phyloP scores from a whole-genome alignment of 2,329 filamentous ascomycete species.

The Bipolaris sorokiniana region DNA sequence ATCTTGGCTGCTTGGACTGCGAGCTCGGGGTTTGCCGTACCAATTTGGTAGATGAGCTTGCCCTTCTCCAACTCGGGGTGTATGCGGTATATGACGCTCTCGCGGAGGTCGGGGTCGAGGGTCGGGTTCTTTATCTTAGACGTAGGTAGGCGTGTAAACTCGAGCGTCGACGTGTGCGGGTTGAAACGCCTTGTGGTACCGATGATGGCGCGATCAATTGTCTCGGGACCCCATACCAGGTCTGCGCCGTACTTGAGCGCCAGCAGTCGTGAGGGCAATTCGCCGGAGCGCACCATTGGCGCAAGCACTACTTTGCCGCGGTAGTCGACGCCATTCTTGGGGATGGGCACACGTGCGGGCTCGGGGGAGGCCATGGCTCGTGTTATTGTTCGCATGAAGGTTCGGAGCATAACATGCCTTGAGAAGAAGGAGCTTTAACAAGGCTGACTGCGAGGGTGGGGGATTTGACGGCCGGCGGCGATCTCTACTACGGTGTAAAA shows the following conservation, averaged over 20 bases:
- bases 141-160: conserved; percentile 80
- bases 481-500: conserved; percentile 7
- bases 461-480: conserved; percentile 1
- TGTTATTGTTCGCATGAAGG: conserved; percentile 35
- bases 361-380: conserved; percentile 39
- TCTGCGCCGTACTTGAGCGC: conserved; percentile 95
- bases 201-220: conserved; percentile 89
- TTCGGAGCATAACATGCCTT: conserved; percentile 51
- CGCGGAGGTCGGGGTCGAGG: conserved; percentile 58
- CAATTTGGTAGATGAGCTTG: conserved; percentile 87
- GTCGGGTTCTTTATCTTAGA: conserved; percentile 68
- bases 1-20: conserved; percentile 85
- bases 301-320: conserved; percentile 92
- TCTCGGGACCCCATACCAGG: conserved; percentile 97
- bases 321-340: conserved; percentile 88
- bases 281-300: conserved; percentile 97
- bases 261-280: conserved; percentile 85
- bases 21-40: conserved; percentile 79
- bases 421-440: neutral
- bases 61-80: conserved; percentile 77
- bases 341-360: conserved; percentile 75
- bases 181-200: conserved; percentile 82
- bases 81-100: conserved; percentile 81
- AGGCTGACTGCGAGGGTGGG: conserved; percentile 7
- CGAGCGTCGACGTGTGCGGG: conserved; percentile 75